Percentiles rank a stretch among this genome's conserved stretches.
These are phyloP conservation scores for Cucurbitaria berberidis DNA, from an alignment of 2,329 filamentous ascomycete species.

Conservation along the genomic window DNA sequence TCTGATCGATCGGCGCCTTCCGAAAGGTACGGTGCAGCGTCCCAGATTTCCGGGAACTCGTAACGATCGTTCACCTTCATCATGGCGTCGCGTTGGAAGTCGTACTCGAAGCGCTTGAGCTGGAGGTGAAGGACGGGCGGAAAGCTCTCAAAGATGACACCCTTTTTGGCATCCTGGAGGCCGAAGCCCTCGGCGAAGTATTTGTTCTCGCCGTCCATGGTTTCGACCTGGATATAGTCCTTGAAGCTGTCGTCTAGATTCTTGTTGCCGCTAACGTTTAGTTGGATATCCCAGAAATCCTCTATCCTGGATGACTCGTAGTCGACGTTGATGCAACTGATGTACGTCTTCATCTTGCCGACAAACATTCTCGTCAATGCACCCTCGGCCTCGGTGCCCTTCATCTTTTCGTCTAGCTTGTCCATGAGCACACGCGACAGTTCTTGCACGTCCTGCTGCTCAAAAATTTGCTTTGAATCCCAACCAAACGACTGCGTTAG, in stretches of 20 bases:
- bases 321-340: constrained; percentile 97
- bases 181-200: constrained; percentile 93
- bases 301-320: constrained; percentile 96
- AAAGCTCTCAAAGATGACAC: constrained; percentile 95
- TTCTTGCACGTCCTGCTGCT: constrained; percentile 98
- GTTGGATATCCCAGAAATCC: constrained; percentile 98
- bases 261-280: constrained; percentile 94
- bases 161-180: constrained; percentile 95
- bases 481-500: constrained; percentile 96
- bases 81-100: constrained; percentile 94
- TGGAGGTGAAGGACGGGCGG: constrained; percentile 94
- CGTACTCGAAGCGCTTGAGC: constrained; percentile 97
- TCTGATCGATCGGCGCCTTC: constrained; percentile 87
- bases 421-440: constrained; percentile 97
- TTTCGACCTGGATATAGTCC: constrained; percentile 96
- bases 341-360: constrained; percentile 98
- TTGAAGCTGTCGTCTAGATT: constrained; percentile 92
- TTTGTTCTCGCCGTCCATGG: constrained; percentile 97
- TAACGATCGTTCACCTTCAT: constrained; percentile 98
- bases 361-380: constrained; percentile 90
- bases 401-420: constrained; percentile 96
- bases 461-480: constrained; percentile 97
- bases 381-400: constrained; percentile 89
- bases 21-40: constrained; percentile 85
- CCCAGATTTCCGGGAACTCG: constrained; percentile 84